Conservation (phyloP, 192 early-diverging fungal genomes). For the Mortierella antarctica region DNA sequence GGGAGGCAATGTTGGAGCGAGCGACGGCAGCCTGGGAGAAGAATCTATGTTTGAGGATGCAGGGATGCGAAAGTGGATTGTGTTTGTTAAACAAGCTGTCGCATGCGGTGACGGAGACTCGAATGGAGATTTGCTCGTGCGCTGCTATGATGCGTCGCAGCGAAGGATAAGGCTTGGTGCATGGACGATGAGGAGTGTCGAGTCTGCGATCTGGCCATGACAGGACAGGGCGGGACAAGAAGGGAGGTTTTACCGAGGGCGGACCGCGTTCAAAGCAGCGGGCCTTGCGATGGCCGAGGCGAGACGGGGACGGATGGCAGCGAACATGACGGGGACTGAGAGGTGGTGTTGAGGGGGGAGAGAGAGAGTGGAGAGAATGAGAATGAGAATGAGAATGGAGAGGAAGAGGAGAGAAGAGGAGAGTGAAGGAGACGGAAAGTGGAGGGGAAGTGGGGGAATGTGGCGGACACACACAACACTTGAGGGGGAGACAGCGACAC, state of each 20-base stretch:
- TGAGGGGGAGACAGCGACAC: neutral
- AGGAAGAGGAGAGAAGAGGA: conserved; percentile 2
- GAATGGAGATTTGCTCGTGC: neutral
- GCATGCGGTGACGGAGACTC: neutral
- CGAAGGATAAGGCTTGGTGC: too few species aligned
- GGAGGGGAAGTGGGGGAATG: neutral
- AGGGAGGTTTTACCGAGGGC: conserved; percentile 30
- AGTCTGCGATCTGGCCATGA: neutral
- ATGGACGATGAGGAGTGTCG: neutral
- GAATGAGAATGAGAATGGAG: neutral
- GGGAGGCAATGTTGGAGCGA: conserved; percentile 64
- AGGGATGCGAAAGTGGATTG: neutral
- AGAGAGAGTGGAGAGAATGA: conserved; percentile 1
- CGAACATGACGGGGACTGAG: conserved; percentile 27
- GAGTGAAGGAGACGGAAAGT: neutral
- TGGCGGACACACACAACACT: neutral
- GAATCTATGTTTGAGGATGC: conserved; percentile 39
- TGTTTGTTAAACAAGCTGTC: neutral
- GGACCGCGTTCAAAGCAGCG: conserved; percentile 35
- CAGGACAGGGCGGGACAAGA: neutral
- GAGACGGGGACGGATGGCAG: conserved; percentile 44
- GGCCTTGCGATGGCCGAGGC: conserved; percentile 39
- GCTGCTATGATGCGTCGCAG: too few species aligned
- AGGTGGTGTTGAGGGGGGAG: conserved; percentile 7
- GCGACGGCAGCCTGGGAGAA: conserved; percentile 61